A percentile compares a stretch with the other conserved stretches of the same genome.
Conservation (phyloP, 202 grass and related monocot species). For the Schoenoplectus tabernaemontani region DNA sequence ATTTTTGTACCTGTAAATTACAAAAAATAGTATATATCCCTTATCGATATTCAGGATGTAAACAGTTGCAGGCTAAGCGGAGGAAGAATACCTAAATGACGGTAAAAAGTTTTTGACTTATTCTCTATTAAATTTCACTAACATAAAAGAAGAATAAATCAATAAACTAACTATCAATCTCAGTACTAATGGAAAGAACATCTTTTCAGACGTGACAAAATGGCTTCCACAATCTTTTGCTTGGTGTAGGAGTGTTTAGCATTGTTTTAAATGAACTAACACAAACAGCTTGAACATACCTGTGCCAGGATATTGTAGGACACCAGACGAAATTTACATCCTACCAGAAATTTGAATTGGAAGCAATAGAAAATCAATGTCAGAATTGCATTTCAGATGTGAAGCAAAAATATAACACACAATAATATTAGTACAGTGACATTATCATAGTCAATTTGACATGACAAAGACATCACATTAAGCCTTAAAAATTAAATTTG, state of each 20-base stretch:
- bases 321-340: conserved; percentile 59
- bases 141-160: not conserved
- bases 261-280: not conserved
- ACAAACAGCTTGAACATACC: conserved; percentile 31
- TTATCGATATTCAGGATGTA: not conserved
- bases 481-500: not conserved
- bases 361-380: not conserved
- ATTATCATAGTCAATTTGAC: not conserved
- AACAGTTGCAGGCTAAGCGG: not conserved
- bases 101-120: not conserved
- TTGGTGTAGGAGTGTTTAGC: not conserved
- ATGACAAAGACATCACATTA: not conserved
- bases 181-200: not conserved
- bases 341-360: conserved; percentile 19
- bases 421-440: not conserved
- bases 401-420: not conserved
- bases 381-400: not conserved
- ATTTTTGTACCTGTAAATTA: not conserved
- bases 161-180: not conserved
- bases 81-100: not conserved
- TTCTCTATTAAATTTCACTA: not conserved
- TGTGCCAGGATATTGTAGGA: conserved; percentile 95
- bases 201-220: not conserved
- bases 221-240: not conserved
- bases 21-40: not conserved